Evolutionary conservation across 371 early-diverging fungal species (phyloP), one percentile per base, ranked within the genome.

Genomic region (Mortierella sp.): DNA sequence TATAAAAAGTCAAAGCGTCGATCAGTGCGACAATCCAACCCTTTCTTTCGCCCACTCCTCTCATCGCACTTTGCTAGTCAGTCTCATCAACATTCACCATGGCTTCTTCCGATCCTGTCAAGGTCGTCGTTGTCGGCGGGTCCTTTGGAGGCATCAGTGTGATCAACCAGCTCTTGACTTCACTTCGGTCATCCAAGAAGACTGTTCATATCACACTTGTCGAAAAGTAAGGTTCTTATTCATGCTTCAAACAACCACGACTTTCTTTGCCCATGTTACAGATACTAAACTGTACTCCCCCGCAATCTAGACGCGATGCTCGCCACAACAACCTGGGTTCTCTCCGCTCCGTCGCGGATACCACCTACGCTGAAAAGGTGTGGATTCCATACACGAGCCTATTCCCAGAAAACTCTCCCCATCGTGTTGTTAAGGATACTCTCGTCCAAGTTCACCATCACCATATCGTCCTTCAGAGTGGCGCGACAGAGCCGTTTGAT

Each of bases 381-480:
- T 88, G 89, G 89, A 72, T 86, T 19, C 86, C 89, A 0, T 88
- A 87, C 69, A 78, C 79, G 46, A 73, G 82, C 30, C 78, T 87
- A 38, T 84, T 87, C 61, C 65, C 63, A 13, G 31, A 50, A 24
- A 55, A 41, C 26, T 61, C 67, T 0, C 64, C 72, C n/a, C 84
- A 84, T 58, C 82, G 81, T 38, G 72, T 87, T 28, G 62, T 82
- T 28, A 82, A 80, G 30, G 84, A 80, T 24, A 79, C 78, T 14
- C 81, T 82, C 1, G 46, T 70, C 14, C 50, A 74, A 10, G 78
- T 86, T 48, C 72, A 72, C 28, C 58, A 70, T 10, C 78, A 83
- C 57, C 72, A 82, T 12, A 71, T 84, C 9, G 72, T 81, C 14
- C 78, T 64, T 13, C n/a, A 39, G 5, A 12, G 27, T 16, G 30